A percentile compares a stretch with the other conserved stretches of the same genome.
Conservation (phyloP, 345 rosid genomes). For the Mallotus nudiflorus region DNA sequence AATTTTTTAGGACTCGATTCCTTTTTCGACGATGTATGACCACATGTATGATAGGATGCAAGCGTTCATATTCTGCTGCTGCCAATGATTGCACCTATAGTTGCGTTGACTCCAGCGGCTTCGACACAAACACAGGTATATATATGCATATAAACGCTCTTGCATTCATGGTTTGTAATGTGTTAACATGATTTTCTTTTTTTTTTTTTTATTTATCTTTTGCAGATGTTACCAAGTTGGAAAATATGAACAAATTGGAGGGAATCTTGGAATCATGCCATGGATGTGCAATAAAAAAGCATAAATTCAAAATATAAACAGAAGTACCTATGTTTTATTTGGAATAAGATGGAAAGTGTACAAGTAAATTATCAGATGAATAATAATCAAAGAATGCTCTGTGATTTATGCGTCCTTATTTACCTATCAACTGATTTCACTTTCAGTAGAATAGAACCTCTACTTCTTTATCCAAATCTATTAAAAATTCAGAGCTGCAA, state of each 20-base stretch:
- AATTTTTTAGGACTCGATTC: background rate
- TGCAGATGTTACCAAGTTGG: background rate
- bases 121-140: background rate
- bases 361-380: background rate
- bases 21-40: background rate
- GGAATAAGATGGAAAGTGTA: background rate
- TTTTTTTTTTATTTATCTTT: too few relatives aligned
- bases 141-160: too few relatives aligned
- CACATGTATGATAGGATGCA: background rate
- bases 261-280: background rate
- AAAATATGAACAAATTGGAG: background rate
- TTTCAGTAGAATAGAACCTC: too few relatives aligned
- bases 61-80: background rate
- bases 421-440: too few relatives aligned
- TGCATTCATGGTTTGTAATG: background rate
- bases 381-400: background rate
- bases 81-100: background rate
- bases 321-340: background rate
- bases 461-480: too few relatives aligned
- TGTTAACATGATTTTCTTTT: background rate
- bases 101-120: background rate
- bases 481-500: too few relatives aligned
- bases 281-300: background rate
- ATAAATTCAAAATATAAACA: background rate
- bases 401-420: background rate